Base-by-base conservation (phyloP, 2,329 filamentous ascomycete genomes). In the Metarhizium robertsii region DNA sequence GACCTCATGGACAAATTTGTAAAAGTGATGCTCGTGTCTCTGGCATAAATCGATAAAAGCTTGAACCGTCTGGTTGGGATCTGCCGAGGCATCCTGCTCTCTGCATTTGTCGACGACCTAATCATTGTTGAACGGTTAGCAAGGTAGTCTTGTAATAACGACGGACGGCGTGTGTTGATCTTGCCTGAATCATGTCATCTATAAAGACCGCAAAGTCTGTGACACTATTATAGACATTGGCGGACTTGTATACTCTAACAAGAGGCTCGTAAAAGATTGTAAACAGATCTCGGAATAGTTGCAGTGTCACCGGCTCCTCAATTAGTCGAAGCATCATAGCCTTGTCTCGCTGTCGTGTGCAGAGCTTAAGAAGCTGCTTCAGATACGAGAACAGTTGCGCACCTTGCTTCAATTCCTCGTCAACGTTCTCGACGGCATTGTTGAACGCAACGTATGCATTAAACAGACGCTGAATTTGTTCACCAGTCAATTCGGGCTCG, bases 231-330 rank as follows among this genome's bases (percentile, higher is more conserved):
- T 97, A 97, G 30, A 99, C 92, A 64, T 97, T 99, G 61, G 94
- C 94, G 20, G 92, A 96, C 73, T 97, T 99, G 79, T 99, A 99
- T 0, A 99, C 94, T 50, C 94, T 83, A 16, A 99, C 90, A 25
- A 99, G 84, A 0, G 94, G 94, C 68, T 99, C 94, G 72, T 99
- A 99, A 75, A 99, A 99, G 67, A 99, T 97, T 38, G 91, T 95
- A 70, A 99, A 97, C 29, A 99, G 79, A 66, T 99, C 94, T 50
- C 91, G 85, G 79, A 99, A 94, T 32, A 99, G 80, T 67, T 95
- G 88, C n/a, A 99, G 78, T 0, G 94, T 97, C n/a, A 92, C 92
- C 0, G 94, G 90, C 74, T 99, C 92, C 72, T 97, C 92, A 53
- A 99, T 94, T 65, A 97, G 85, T 59, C 85, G 83, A 54, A 96